phyloP scores from a whole-genome alignment of 805 yeast genomes.

The Hanseniaspora occidentalis region DNA sequence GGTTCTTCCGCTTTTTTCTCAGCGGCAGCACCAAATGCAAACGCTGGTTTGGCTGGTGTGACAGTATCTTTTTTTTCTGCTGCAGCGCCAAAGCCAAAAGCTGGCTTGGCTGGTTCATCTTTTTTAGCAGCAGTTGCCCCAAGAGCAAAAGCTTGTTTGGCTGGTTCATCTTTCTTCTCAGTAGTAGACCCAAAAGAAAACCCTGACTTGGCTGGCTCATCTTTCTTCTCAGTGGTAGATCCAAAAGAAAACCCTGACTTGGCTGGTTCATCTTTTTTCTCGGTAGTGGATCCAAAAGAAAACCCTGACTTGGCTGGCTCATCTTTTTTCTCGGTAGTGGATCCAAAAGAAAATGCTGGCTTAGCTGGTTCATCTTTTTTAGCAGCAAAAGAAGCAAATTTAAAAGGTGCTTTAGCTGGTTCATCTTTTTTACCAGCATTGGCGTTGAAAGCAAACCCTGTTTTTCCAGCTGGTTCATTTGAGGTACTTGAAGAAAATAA shows the following conservation, averaged over 20 bases:
- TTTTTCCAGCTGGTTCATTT: too few relatives aligned
- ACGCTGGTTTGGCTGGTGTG: constrained; percentile 8
- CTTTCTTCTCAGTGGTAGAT: constrained; percentile 5
- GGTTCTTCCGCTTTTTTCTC: not conserved
- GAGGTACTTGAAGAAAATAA: too few relatives aligned
- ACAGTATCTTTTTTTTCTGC: constrained; percentile 5
- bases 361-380: constrained; percentile 6
- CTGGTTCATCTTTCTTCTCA: constrained; percentile 1
- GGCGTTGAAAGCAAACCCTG: not conserved
- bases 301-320: constrained; percentile 8
- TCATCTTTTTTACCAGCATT: not conserved
- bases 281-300: constrained; percentile 8
- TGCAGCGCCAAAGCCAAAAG: constrained; percentile 8
- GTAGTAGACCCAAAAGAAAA: constrained; percentile 13
- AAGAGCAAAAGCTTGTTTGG: constrained; percentile 12
- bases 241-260: constrained; percentile 10
- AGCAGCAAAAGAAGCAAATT: constrained; percentile 2
- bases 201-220: constrained; percentile 10
- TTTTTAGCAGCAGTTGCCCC: constrained; percentile 8
- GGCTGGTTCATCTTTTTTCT: constrained; percentile 4
- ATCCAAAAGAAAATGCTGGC: constrained; percentile 9
- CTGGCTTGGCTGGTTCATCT: constrained; percentile 10
- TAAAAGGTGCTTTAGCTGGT: constrained; percentile 8
- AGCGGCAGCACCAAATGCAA: constrained; percentile 4
- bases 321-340: constrained; percentile 3